These are phyloP conservation scores for Tilletia caries DNA, from an alignment of 1,284 basidiomycete species.

Conservation along the genomic window DNA sequence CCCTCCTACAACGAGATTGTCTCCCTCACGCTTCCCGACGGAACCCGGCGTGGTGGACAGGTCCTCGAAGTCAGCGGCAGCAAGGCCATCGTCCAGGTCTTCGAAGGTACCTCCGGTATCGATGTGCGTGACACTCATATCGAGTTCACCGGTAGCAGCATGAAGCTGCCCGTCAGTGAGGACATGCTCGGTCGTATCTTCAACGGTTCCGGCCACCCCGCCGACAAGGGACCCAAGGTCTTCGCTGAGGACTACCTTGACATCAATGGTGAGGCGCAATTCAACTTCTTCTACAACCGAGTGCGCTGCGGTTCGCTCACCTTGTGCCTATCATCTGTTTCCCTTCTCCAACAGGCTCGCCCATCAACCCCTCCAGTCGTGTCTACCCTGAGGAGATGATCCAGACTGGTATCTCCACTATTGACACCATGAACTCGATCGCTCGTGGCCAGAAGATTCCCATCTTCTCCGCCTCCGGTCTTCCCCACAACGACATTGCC, in stretches of 20 bases:
- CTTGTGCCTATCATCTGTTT: neutral
- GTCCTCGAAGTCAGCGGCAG: conserved; percentile 97
- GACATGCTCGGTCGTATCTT: conserved; percentile 99
- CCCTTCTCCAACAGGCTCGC: conserved; percentile 66
- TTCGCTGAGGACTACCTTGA: conserved; percentile 99
- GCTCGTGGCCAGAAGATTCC: conserved; percentile 99
- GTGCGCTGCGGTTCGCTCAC: neutral
- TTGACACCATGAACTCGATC: conserved; percentile 73
- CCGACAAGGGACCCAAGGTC: conserved; percentile 97
- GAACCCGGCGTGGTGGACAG: conserved; percentile 89
- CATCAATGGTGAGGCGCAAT: conserved; percentile 76
- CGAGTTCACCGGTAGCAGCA: conserved; percentile 94
- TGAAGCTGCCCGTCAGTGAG: conserved; percentile 99
- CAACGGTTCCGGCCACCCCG: conserved; percentile 96
- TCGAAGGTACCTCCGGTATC: conserved; percentile 95
- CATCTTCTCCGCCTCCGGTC: conserved; percentile 97
- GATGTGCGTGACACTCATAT: conserved; percentile 97
- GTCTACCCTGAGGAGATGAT: conserved; percentile 99
- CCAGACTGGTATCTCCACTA: conserved; percentile 96
- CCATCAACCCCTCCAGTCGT: conserved; percentile 97
- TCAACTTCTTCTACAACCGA: neutral
- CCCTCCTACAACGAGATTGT: conserved; percentile 99
- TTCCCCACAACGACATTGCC: conserved; percentile 99
- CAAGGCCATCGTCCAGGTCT: conserved; percentile 97
- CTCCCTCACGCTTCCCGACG: conserved; percentile 90